These are phyloP conservation scores for Populus nigra DNA, from an alignment of 345 rosid species.

Conservation along the genomic window DNA sequence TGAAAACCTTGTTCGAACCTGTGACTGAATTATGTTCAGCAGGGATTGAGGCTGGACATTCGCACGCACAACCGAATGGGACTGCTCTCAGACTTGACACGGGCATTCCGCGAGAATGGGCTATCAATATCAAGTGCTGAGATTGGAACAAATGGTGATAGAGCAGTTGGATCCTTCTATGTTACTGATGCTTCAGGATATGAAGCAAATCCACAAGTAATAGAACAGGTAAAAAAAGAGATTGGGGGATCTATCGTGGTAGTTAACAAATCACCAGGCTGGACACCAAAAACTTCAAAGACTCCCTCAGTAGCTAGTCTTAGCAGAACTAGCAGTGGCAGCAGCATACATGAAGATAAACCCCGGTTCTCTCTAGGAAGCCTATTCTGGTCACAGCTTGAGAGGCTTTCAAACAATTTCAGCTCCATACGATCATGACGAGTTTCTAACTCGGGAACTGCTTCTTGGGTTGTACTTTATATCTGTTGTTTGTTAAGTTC, in stretches of 20 bases:
- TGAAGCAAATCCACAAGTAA: slow-evolving; percentile 33
- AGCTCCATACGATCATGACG: slow-evolving; percentile 41
- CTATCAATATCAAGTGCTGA: slow-evolving; percentile 68
- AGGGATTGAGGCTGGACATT: slow-evolving; percentile 66
- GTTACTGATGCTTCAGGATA: slow-evolving; percentile 64
- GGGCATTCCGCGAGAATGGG: slow-evolving; percentile 68
- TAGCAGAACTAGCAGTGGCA: slow-evolving; percentile 22
- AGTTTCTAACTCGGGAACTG: slow-evolving; percentile 8
- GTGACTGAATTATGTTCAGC: slow-evolving; percentile 8
- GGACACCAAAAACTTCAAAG: slow-evolving; percentile 26
- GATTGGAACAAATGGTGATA: slow-evolving; percentile 49
- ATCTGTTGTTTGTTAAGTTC: slow-evolving; percentile 9
- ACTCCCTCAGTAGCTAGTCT: slow-evolving; percentile 27
- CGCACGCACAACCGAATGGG: slow-evolving; percentile 54
- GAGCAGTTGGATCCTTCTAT: slow-evolving; percentile 65
- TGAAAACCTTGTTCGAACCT: background rate
- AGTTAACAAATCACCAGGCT: slow-evolving; percentile 38
- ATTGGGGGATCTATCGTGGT: slow-evolving; percentile 54
- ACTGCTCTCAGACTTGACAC: slow-evolving; percentile 59
- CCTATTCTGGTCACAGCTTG: slow-evolving; percentile 71
- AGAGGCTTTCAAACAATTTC: slow-evolving; percentile 54
- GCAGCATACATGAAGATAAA: slow-evolving; percentile 27
- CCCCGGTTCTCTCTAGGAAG: slow-evolving; percentile 55
- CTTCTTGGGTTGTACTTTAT: background rate
- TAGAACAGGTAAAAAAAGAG: slow-evolving; percentile 56